Percentiles rank a stretch among this genome's conserved stretches.
These are phyloP conservation scores for Drechslerella coelobrocha DNA, from an alignment of 2,329 filamentous ascomycete genomes.

Conservation along the genomic window DNA sequence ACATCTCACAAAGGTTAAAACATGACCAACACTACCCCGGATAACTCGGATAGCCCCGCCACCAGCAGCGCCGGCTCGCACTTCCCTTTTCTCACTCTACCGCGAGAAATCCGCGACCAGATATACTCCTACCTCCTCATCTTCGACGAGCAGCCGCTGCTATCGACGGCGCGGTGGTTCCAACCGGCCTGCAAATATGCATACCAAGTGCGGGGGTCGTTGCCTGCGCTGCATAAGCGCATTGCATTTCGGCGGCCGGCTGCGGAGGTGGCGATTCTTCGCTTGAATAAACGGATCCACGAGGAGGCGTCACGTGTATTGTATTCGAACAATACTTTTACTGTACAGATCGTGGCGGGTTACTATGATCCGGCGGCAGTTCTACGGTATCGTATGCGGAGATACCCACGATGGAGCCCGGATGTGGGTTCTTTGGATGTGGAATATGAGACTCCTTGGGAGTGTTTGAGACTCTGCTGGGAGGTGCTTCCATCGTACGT, in stretches of 20 bases:
- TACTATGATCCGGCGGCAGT: too few species aligned
- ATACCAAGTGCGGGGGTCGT: not conserved
- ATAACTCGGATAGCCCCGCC: not conserved
- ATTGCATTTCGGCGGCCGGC: not conserved
- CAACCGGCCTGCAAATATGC: not conserved
- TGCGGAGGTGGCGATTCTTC: not conserved
- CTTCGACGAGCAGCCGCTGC: not conserved
- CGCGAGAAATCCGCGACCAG: conserved; percentile 15
- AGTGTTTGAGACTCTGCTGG: too few species aligned
- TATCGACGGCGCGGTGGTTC: not conserved
- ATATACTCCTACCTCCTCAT: conserved; percentile 17
- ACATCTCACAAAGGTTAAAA: too few species aligned
- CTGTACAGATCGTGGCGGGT: not conserved
- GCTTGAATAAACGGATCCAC: not conserved
- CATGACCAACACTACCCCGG: not conserved
- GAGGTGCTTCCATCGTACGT: too few species aligned
- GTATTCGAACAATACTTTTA: not conserved
- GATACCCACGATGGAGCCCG: not conserved
- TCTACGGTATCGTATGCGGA: not conserved
- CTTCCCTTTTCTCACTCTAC: conserved; percentile 12
- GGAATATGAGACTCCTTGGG: too few species aligned
- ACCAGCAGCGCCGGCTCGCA: not conserved
- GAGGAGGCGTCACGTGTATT: not conserved
- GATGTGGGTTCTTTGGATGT: too few species aligned
- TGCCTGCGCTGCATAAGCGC: not conserved